A percentile compares a stretch with the other conserved stretches of the same genome.
These are phyloP conservation scores for Tephrocybe sp. DNA, from an alignment of 768 basidiomycete genomes.

Conservation along the genomic window DNA sequence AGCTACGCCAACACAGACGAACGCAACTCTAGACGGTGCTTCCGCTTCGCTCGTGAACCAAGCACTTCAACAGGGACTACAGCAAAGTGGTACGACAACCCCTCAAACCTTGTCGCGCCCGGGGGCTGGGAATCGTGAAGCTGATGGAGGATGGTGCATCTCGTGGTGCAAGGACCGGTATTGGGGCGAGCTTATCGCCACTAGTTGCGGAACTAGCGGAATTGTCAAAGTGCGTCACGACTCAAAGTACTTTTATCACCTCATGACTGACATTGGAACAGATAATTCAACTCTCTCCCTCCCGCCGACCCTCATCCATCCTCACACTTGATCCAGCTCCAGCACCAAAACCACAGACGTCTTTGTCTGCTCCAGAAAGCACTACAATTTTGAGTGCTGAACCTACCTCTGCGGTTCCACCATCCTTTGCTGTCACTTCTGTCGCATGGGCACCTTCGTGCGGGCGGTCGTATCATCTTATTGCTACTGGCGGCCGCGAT, in stretches of 20 bases:
- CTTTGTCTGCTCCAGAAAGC: constrained; percentile 17
- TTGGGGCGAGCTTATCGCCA: constrained; percentile 90
- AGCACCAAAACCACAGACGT: constrained; percentile 14
- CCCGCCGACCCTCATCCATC: constrained; percentile 62
- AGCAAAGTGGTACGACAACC: constrained; percentile 24
- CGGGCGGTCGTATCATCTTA: constrained; percentile 89
- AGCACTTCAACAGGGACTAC: constrained; percentile 54
- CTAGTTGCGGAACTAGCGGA: constrained; percentile 67
- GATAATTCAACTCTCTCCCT: constrained; percentile 74
- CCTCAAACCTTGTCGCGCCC: constrained; percentile 15
- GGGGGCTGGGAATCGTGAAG: constrained; percentile 66
- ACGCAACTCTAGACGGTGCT: constrained; percentile 50
- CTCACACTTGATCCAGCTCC: constrained; percentile 59
- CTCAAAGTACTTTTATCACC: not conserved
- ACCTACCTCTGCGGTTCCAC: constrained; percentile 29
- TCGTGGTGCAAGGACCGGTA: constrained; percentile 96
- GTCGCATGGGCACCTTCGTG: constrained; percentile 94
- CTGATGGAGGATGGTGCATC: constrained; percentile 89
- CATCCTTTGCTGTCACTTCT: constrained; percentile 68
- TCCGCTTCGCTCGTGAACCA: constrained; percentile 62
- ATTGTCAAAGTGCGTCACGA: constrained; percentile 62
- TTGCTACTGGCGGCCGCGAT: constrained; percentile 88
- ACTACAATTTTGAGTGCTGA: constrained; percentile 21
- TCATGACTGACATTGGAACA: constrained; percentile 21
- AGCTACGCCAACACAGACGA: constrained; percentile 72